A percentile compares a stretch with the other conserved stretches of the same genome.
These are phyloP conservation scores for Crithidia fasciculata DNA, from an alignment of 208 protist genomes.

Conservation along the genomic window DNA sequence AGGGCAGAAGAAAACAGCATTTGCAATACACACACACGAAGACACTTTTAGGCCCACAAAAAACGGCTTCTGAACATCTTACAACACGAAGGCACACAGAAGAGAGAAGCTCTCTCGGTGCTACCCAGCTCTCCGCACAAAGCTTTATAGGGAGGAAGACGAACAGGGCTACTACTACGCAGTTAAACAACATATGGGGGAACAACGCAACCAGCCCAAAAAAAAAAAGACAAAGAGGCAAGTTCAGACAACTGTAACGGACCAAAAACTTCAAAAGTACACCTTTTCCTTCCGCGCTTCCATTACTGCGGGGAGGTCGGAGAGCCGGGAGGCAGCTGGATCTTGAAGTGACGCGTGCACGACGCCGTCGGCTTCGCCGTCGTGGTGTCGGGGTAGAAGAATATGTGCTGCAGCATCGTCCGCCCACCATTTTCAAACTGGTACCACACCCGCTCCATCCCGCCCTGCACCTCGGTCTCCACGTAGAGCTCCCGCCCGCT, in stretches of 20 bases:
- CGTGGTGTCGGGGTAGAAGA: constrained; percentile 28
- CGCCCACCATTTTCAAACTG: constrained; percentile 37
- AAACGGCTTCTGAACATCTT: too few relatives aligned
- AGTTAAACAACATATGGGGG: not conserved
- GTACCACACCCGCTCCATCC: constrained; percentile 58
- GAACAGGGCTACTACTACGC: too few relatives aligned
- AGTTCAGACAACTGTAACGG: not conserved
- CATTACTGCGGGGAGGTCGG: constrained; percentile 1
- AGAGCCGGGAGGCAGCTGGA: constrained; percentile 25
- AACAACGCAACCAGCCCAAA: not conserved
- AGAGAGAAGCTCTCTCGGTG: too few relatives aligned
- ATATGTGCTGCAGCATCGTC: constrained; percentile 45
- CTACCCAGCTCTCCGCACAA: too few relatives aligned
- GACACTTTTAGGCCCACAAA: too few relatives aligned
- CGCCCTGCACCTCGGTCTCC: constrained; percentile 37
- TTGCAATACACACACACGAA: too few relatives aligned
- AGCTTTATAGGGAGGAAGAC: too few relatives aligned
- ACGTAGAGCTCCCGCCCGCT: constrained; percentile 50
- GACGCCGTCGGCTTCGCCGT: constrained; percentile 32
- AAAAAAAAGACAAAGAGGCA: not conserved
- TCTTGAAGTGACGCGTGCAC: constrained; percentile 39
- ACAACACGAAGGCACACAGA: too few relatives aligned
- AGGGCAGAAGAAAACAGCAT: too few relatives aligned
- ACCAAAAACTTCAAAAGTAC: not conserved
- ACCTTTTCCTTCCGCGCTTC: too few relatives aligned